A percentile compares a stretch with the other conserved stretches of the same genome.
Conservation (phyloP, 1,284 basidiomycete genomes). For the Entoloma clypeatum region DNA sequence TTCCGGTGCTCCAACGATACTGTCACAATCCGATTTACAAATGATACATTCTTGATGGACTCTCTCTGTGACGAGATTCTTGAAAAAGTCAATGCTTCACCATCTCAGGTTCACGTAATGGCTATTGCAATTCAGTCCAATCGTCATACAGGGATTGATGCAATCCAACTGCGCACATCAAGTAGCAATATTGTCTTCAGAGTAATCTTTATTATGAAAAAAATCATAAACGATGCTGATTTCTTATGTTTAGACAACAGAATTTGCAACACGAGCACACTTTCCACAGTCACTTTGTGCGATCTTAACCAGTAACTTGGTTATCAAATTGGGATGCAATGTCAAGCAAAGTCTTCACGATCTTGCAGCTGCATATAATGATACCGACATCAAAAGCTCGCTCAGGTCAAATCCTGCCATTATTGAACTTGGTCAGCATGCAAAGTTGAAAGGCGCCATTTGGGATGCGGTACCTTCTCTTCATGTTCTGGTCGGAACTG, state of each 20-base stretch:
- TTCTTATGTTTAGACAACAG: too few relatives aligned
- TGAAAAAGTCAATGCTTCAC: background rate
- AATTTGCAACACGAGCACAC: too few relatives aligned
- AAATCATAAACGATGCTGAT: background rate
- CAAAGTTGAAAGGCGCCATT: too few relatives aligned
- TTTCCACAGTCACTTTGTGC: background rate
- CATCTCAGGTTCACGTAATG: too few relatives aligned
- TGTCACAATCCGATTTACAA: conserved; percentile 1
- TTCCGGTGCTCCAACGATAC: too few relatives aligned
- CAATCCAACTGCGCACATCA: background rate
- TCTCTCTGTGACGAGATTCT: background rate
- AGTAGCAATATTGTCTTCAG: conserved; percentile 2
- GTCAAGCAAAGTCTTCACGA: background rate
- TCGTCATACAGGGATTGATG: background rate
- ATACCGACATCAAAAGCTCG: background rate
- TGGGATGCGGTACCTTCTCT: background rate
- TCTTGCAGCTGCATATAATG: conserved; percentile 1
- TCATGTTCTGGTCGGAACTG: conserved; percentile 4
- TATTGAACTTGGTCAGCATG: background rate
- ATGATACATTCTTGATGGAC: conserved; percentile 1
- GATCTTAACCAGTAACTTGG: background rate
- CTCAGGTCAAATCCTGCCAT: background rate
- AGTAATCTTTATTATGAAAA: background rate
- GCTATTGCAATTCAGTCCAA: conserved; percentile 3
- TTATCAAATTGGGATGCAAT: background rate